Evolutionary conservation across 768 basidiomycete genomes (phyloP).

Genomic region (Paxillus involutus): DNA sequence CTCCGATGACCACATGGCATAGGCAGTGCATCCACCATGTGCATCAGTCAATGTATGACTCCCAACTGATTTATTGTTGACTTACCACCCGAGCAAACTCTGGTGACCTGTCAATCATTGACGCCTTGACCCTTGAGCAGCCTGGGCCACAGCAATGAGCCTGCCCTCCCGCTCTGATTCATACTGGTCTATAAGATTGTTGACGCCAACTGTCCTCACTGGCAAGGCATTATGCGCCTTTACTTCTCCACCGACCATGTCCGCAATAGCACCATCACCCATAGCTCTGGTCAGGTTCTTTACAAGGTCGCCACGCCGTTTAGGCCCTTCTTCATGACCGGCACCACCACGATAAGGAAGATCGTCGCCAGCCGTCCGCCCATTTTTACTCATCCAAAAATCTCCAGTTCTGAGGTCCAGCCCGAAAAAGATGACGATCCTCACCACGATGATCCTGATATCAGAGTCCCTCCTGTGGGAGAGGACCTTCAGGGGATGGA

Average conservation of each 20-base stretch:
- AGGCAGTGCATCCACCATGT: too few species aligned
- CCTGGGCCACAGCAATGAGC: too few species aligned
- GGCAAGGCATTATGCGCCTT: background rate
- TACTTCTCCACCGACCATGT: conserved; percentile 2
- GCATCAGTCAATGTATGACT: too few species aligned
- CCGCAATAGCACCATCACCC: conserved; percentile 3
- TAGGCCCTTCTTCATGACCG: conserved; percentile 5
- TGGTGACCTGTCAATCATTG: too few species aligned
- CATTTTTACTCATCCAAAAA: background rate
- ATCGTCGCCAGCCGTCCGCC: background rate
- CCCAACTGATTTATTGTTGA: too few species aligned
- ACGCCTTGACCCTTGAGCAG: too few species aligned
- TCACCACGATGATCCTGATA: background rate
- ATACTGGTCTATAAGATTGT: too few species aligned
- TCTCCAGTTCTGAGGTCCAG: background rate
- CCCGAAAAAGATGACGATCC: background rate
- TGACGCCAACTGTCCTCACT: too few species aligned
- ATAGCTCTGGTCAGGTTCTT: background rate
- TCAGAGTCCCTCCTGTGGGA: background rate
- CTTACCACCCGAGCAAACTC: too few species aligned
- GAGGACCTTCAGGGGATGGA: background rate
- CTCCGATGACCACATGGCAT: too few species aligned
- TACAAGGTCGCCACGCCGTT: conserved; percentile 1
- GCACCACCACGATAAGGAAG: conserved; percentile 1
- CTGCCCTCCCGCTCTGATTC: too few species aligned